Evolutionary conservation across 2,329 filamentous ascomycete species (phyloP).

Genomic region (Graphium sp.): DNA sequence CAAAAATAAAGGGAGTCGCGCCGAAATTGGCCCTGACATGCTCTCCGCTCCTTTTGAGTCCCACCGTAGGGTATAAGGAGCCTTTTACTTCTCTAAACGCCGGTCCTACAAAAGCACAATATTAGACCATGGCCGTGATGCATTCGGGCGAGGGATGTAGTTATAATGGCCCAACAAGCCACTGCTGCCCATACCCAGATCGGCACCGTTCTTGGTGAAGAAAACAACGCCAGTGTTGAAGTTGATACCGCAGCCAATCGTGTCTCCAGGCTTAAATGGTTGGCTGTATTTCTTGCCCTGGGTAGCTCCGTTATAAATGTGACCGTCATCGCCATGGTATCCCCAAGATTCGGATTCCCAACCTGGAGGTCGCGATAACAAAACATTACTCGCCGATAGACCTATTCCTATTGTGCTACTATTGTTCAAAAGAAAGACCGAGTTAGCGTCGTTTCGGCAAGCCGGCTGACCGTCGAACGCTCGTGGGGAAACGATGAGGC

Average conservation of each 20-base stretch:
- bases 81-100: slow-evolving; percentile 53
- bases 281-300: slow-evolving; percentile 40
- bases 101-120: slow-evolving; percentile 30
- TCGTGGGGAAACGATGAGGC: too few species aligned
- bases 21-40: slow-evolving; percentile 49
- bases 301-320: slow-evolving; percentile 39
- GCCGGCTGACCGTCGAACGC: too few species aligned
- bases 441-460: not conserved
- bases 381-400: slow-evolving; percentile 36
- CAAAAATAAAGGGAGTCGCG: slow-evolving; percentile 66
- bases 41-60: slow-evolving; percentile 49
- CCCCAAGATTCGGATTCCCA: slow-evolving; percentile 55
- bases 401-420: slow-evolving; percentile 47
- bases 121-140: too few species aligned
- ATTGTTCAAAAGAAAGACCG: not conserved
- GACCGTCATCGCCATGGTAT: slow-evolving; percentile 53
- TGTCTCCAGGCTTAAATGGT: slow-evolving; percentile 36
- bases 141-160: too few species aligned
- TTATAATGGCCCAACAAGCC: not conserved
- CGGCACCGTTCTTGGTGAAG: slow-evolving; percentile 48
- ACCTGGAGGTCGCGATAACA: slow-evolving; percentile 39
- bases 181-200: slow-evolving; percentile 28
- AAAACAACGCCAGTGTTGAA: slow-evolving; percentile 48
- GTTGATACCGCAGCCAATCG: slow-evolving; percentile 50
- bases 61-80: slow-evolving; percentile 48